These are phyloP conservation scores for Quercus wislizeni DNA, from an alignment of 306 rosid genomes.

Conservation along the genomic window DNA sequence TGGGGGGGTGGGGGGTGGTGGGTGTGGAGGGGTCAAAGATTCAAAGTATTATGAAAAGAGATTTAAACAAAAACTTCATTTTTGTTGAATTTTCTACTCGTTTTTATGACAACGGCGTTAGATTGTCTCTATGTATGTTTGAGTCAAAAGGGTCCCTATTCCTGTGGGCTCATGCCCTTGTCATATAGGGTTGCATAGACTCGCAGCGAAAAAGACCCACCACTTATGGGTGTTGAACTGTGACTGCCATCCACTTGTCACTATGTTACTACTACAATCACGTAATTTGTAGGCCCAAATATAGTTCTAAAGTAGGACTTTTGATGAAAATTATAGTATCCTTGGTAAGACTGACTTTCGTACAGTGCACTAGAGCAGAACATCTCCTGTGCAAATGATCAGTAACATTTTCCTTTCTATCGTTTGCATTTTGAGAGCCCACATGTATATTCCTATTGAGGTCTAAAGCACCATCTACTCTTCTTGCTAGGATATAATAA, in stretches of 20 bases:
- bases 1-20: too few relatives aligned
- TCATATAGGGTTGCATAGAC: neutral
- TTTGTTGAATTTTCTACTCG: conserved; percentile 24
- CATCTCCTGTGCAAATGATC: too few relatives aligned
- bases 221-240: conserved; percentile 22
- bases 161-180: conserved; percentile 31
- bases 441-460: too few relatives aligned
- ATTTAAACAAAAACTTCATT: neutral
- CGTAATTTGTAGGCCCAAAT: neutral
- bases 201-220: conserved; percentile 21
- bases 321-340: neutral
- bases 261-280: neutral
- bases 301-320: neutral
- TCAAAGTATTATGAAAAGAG: conserved; percentile 15
- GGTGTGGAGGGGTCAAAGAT: neutral
- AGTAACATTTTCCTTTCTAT: too few relatives aligned
- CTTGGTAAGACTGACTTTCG: neutral
- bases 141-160: conserved; percentile 6
- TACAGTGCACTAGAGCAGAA: too few relatives aligned
- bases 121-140: neutral
- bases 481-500: too few relatives aligned
- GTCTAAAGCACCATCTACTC: too few relatives aligned
- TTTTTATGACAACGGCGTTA: conserved; percentile 4
- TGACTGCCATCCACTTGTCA: conserved; percentile 35
- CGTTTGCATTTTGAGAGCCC: too few relatives aligned